Percentiles rank a stretch among this genome's conserved stretches.
Conservation (phyloP, 2,329 filamentous ascomycete genomes). For the Xylariaceae sp. region DNA sequence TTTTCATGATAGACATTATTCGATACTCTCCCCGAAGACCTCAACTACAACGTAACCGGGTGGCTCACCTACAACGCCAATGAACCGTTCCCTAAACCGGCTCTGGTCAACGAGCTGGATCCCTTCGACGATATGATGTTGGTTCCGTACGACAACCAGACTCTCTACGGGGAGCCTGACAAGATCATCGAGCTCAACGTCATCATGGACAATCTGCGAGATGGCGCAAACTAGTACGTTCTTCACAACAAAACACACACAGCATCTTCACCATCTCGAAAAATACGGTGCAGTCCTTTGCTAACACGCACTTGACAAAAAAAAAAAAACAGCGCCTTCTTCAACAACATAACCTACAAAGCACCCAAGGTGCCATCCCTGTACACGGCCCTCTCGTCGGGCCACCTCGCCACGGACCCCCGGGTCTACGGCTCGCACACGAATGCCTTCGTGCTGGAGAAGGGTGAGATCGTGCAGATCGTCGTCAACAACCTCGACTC, state of each 20-base stretch:
- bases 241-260: neutral
- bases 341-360: constrained; percentile 74
- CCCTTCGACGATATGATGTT: constrained; percentile 71
- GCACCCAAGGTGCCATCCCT: constrained; percentile 71
- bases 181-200: constrained; percentile 58
- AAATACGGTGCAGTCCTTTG: no score
- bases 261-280: constrained; percentile 63
- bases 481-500: constrained; percentile 71
- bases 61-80: constrained; percentile 54
- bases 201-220: constrained; percentile 59
- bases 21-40: constrained; percentile 56
- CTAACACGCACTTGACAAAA: neutral
- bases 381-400: constrained; percentile 66
- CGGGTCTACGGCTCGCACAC: constrained; percentile 61
- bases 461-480: constrained; percentile 65
- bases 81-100: constrained; percentile 44
- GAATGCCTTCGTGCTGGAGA: constrained; percentile 61
- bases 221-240: constrained; percentile 61
- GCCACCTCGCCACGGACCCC: constrained; percentile 53
- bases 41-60: constrained; percentile 66
- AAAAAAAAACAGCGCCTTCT: constrained; percentile 42
- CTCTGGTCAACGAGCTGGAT: constrained; percentile 54
- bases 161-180: constrained; percentile 56
- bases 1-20: constrained; percentile 51
- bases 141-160: constrained; percentile 60